phyloP scores from a whole-genome alignment of 331 rosid species.

The Acacia concinna region DNA sequence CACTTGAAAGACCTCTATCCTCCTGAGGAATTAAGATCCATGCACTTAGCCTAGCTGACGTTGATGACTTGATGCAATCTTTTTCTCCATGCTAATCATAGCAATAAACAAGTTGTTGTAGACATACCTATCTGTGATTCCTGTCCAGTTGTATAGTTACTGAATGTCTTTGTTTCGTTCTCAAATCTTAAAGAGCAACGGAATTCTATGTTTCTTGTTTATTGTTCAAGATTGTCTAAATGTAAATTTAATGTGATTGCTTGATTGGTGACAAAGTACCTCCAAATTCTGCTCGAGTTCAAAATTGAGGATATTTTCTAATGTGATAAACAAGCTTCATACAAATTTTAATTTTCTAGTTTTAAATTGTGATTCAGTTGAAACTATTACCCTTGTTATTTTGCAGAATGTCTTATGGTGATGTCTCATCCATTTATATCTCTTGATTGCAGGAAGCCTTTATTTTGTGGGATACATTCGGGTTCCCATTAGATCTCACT shows the following conservation, averaged over 20 bases:
- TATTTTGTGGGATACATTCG: conserved; percentile 93
- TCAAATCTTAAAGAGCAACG: background rate
- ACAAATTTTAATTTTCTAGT: background rate
- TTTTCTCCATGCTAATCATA: background rate
- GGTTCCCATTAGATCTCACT: conserved; percentile 94
- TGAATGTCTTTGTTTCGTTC: conserved; percentile 11
- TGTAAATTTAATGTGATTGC: conserved; percentile 21
- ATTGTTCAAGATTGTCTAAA: conserved; percentile 2
- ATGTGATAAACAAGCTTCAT: background rate
- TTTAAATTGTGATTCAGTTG: background rate
- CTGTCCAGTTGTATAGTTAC: background rate
- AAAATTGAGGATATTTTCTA: background rate
- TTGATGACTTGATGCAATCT: conserved; percentile 1
- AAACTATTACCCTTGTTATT: conserved; percentile 10
- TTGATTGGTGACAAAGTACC: background rate
- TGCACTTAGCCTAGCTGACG: conserved; percentile 3
- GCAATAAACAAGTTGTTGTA: background rate
- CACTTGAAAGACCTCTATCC: background rate
- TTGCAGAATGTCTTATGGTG: background rate
- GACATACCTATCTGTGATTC: background rate
- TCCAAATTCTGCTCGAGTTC: background rate
- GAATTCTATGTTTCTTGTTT: conserved; percentile 15
- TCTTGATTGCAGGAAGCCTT: conserved; percentile 80
- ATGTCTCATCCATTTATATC: conserved; percentile 36
- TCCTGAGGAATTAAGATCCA: background rate